Conservation (phyloP, 2,329 filamentous ascomycete genomes). For the Bertia moriformis region DNA sequence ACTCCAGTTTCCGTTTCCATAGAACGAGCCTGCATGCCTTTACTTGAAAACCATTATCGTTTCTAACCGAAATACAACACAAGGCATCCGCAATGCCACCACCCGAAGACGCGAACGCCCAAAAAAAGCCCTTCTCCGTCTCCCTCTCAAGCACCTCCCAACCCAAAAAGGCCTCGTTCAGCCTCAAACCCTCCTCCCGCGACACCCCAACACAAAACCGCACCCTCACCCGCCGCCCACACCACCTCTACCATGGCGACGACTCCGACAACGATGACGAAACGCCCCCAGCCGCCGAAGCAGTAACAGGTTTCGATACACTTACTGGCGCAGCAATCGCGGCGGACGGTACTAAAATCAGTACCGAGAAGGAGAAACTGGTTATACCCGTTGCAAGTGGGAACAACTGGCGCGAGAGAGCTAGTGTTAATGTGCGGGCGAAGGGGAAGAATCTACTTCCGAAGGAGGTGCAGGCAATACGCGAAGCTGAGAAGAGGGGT, state of each 20-base stretch:
- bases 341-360: neutral
- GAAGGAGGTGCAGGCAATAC: conserved; percentile 1
- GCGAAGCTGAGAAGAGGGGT: neutral
- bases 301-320: neutral
- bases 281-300: neutral
- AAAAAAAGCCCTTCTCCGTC: neutral
- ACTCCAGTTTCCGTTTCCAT: too few species aligned
- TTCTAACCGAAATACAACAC: too few species aligned
- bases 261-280: neutral
- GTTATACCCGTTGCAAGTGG: neutral
- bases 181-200: neutral
- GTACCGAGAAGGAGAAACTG: neutral
- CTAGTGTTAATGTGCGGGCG: neutral
- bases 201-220: neutral
- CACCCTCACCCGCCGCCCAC: neutral
- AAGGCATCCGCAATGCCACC: too few species aligned
- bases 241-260: neutral
- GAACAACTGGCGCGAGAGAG: conserved; percentile 1
- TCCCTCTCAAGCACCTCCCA: neutral
- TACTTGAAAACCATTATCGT: too few species aligned
- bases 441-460: neutral
- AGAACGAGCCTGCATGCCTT: too few species aligned
- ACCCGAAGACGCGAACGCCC: neutral
- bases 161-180: neutral
- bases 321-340: neutral